Conservation (phyloP, 768 basidiomycete species). For the Termitomyces sp. region DNA sequence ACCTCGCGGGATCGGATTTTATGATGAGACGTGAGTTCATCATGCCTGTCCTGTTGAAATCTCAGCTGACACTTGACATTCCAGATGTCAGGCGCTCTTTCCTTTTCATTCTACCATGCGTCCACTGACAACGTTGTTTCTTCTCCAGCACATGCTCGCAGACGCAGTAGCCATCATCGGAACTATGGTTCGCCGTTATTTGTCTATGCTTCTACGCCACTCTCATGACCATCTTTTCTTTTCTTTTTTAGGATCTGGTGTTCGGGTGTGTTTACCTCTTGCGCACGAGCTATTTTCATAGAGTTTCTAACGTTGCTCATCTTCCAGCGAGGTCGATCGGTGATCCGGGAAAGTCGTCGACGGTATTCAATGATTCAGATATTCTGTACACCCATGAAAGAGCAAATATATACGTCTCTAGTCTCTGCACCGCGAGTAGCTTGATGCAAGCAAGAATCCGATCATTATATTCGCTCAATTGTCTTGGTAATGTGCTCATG, state of each 20-base stretch:
- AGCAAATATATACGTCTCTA: not conserved
- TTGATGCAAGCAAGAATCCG: not conserved
- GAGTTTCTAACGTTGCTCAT: not conserved
- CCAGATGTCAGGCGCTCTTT: slow-evolving; percentile 36
- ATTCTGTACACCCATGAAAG: not conserved
- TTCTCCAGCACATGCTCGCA: slow-evolving; percentile 73
- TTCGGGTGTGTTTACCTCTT: slow-evolving; percentile 67
- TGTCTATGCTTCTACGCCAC: slow-evolving; percentile 3
- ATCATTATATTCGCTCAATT: not conserved
- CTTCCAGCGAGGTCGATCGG: slow-evolving; percentile 19
- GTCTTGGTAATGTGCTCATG: not conserved
- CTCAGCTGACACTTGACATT: slow-evolving; percentile 12
- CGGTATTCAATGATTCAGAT: not conserved
- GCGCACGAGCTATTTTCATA: not conserved
- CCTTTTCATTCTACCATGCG: slow-evolving; percentile 1
- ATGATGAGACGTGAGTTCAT: slow-evolving; percentile 85
- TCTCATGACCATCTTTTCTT: slow-evolving; percentile 6
- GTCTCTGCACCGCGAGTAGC: not conserved
- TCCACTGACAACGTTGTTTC: slow-evolving; percentile 12
- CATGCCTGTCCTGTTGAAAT: not conserved
- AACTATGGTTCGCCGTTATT: slow-evolving; percentile 71
- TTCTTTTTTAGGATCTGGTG: slow-evolving; percentile 63
- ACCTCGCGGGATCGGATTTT: slow-evolving; percentile 93
- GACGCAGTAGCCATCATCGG: slow-evolving; percentile 97
- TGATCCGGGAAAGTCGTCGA: slow-evolving; percentile 1